These are phyloP conservation scores for Solioccasus polychromus DNA, from an alignment of 768 basidiomycete genomes.

Conservation along the genomic window DNA sequence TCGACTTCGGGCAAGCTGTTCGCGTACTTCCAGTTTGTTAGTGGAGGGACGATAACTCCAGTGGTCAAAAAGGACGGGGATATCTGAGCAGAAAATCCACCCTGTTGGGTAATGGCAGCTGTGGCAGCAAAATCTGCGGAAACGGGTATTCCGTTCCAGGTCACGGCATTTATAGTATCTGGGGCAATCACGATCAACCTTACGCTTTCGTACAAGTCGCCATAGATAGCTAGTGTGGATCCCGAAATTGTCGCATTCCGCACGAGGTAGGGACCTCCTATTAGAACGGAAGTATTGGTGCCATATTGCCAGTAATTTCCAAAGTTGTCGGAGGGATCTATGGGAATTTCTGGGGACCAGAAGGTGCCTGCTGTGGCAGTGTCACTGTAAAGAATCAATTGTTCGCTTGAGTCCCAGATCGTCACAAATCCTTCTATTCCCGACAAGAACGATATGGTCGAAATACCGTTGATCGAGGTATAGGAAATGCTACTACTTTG, in stretches of 20 bases:
- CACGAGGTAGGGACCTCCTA: constrained; percentile 65
- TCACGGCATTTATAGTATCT: constrained; percentile 45
- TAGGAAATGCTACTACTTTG: constrained; percentile 26
- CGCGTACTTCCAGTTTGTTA: constrained; percentile 71
- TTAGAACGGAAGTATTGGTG: constrained; percentile 63
- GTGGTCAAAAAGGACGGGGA: constrained; percentile 26
- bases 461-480: constrained; percentile 26
- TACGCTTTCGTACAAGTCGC: constrained; percentile 63
- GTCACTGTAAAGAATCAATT: constrained; percentile 69
- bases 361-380: constrained; percentile 64
- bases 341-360: constrained; percentile 69
- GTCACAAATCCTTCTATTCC: constrained; percentile 60
- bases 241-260: constrained; percentile 49
- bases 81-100: constrained; percentile 51
- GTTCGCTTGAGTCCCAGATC: constrained; percentile 62
- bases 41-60: constrained; percentile 41
- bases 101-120: constrained; percentile 29
- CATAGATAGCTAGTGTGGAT: constrained; percentile 55
- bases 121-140: constrained; percentile 35
- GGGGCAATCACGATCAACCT: constrained; percentile 65
- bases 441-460: constrained; percentile 51
- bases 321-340: constrained; percentile 37
- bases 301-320: constrained; percentile 71
- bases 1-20: constrained; percentile 74
- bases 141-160: constrained; percentile 68